phyloP scores from a whole-genome alignment of 495 filamentous ascomycete species.

The Clohesyomyces aquaticus region DNA sequence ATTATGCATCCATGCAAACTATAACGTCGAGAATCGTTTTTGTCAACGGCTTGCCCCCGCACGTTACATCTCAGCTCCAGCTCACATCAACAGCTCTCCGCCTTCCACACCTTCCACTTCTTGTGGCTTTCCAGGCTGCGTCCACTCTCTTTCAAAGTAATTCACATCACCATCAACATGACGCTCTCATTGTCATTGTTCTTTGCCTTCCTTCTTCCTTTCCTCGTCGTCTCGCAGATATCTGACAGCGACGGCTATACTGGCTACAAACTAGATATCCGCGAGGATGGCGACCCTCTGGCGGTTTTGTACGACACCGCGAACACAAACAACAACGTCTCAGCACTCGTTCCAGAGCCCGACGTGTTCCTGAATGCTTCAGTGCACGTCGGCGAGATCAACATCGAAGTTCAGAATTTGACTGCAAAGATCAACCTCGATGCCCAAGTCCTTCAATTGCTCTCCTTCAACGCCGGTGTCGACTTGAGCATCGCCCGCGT shows the following conservation, averaged over 20 bases:
- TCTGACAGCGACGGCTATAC: constrained; percentile 52
- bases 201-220: constrained; percentile 29
- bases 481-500: constrained; percentile 58
- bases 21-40: constrained; percentile 19
- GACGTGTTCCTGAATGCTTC: constrained; percentile 62
- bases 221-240: constrained; percentile 31
- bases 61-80: background rate
- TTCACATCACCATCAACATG: constrained; percentile 41
- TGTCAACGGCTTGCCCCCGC: constrained; percentile 27
- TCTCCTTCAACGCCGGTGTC: constrained; percentile 62
- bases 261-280: constrained; percentile 56
- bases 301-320: constrained; percentile 57
- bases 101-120: constrained; percentile 5
- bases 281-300: constrained; percentile 51
- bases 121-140: constrained; percentile 16
- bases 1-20: constrained; percentile 16
- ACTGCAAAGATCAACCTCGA: constrained; percentile 64
- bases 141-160: constrained; percentile 31
- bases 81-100: constrained; percentile 14
- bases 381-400: constrained; percentile 57
- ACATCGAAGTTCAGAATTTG: constrained; percentile 59
- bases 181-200: constrained; percentile 40
- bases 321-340: constrained; percentile 50
- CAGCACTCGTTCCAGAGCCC: constrained; percentile 49
- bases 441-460: constrained; percentile 58